Conservation (phyloP, 2,329 filamentous ascomycete genomes). For the Diaporthe velutina region DNA sequence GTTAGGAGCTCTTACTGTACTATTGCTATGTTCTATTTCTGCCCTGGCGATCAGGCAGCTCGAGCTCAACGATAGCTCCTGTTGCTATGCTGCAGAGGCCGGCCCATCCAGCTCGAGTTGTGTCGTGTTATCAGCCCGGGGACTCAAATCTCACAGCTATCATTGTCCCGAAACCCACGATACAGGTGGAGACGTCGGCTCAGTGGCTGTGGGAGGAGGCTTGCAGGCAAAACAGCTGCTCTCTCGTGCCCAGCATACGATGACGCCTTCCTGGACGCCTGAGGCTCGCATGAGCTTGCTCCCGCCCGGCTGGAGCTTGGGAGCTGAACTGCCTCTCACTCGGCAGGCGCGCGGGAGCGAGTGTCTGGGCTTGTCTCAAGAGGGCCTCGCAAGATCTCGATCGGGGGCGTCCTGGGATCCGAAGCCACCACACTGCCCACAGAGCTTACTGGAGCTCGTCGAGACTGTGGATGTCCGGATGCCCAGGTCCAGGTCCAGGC, state of each 20-base stretch:
- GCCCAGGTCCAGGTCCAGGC: conserved; percentile 3
- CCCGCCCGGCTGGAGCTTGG: background rate
- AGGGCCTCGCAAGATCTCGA: conserved; percentile 12
- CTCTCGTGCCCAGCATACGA: background rate
- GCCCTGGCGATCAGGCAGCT: background rate
- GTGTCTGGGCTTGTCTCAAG: conserved; percentile 22
- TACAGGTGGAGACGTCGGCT: background rate
- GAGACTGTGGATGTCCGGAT: background rate
- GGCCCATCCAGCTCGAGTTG: background rate
- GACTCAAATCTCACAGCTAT: background rate
- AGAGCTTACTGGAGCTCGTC: conserved; percentile 11
- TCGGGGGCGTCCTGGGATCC: background rate
- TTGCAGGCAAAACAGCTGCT: background rate
- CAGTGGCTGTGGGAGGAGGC: background rate
- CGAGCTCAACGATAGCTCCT: conserved; percentile 20
- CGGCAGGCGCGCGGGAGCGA: background rate
- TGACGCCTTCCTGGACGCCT: background rate
- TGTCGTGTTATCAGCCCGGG: background rate
- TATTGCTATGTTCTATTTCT: background rate
- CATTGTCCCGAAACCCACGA: background rate
- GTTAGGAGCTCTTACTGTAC: conserved; percentile 16
- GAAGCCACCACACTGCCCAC: conserved; percentile 9
- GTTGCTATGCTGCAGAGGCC: background rate
- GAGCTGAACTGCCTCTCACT: conserved; percentile 3
- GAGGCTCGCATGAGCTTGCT: conserved; percentile 20